Percentiles rank a stretch among this genome's conserved stretches.
Evolutionary conservation across 345 rosid species (phyloP).

Genomic region (Eucalyptus virginea): DNA sequence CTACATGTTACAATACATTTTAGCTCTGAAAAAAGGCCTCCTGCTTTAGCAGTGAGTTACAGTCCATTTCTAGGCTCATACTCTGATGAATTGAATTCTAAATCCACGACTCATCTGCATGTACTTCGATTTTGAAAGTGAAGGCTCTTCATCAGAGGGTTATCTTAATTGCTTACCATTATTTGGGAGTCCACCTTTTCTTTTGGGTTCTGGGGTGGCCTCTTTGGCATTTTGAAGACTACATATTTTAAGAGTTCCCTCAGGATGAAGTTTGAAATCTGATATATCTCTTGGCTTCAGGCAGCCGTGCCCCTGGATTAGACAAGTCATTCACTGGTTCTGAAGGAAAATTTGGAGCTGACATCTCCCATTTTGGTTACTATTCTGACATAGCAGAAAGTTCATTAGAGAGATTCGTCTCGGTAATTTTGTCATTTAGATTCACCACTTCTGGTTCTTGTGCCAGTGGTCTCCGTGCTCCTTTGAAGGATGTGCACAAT

Average conservation of each 20-base stretch:
- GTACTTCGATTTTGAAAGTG: neutral
- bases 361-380: slow-evolving; percentile 57
- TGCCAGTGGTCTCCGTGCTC: slow-evolving; percentile 94
- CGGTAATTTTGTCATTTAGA: slow-evolving; percentile 53
- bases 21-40: neutral
- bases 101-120: neutral
- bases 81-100: neutral
- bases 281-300: slow-evolving; percentile 1
- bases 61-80: neutral
- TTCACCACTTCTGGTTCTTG: slow-evolving; percentile 52
- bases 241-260: neutral
- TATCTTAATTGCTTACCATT: neutral
- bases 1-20: neutral
- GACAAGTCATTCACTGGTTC: slow-evolving; percentile 3
- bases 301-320: slow-evolving; percentile 5
- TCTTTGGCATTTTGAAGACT: neutral
- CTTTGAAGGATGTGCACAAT: slow-evolving; percentile 54
- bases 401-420: slow-evolving; percentile 63
- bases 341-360: slow-evolving; percentile 54
- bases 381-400: slow-evolving; percentile 79
- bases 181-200: neutral
- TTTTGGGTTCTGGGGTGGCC: neutral
- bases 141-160: neutral
- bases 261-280: neutral
- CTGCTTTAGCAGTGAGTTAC: neutral